Evolutionary conservation across 148 eudicot genomes (phyloP), one percentile per base, ranked within the genome.

Genomic region (Chenopodium berlandieri): DNA sequence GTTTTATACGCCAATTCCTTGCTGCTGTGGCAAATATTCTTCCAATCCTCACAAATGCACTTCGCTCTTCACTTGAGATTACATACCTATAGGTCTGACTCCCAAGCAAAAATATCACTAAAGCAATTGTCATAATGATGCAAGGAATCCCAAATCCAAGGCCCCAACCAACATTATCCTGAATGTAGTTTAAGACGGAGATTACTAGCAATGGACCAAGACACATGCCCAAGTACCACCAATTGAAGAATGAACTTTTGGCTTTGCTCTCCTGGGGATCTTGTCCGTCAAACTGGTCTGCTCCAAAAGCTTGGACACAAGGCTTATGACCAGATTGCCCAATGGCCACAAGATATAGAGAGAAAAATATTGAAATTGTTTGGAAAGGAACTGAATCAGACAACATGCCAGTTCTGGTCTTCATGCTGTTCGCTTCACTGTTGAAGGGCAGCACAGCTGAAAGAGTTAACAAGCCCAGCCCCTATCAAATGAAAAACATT

Each of bases 101-200:
- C 60, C 99, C 99, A 85, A 89, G 80, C 82, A 92, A 83, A 82
- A 91, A 95, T 23, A 92, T 37, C 40, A 86, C 60, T 2, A 95
- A 78, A 3, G 95, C 90, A 77, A 91, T 7, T 27, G 80, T 82
- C 97, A 94, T 91, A 75, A 85, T 73, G 69, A 91, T 79, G 85
- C 93, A 87, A 0, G 99, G 99, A 65, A 95, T 92, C 78, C 99
- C 99, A 88, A 95, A 95, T 64, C 97, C 97, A 74, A 95, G 89
- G 83, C 76, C 91, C 97, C 97, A 95, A 50, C 88, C 89, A 77
- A 95, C 80, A 78, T 94, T 92, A 69, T 94, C 98, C 74, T 94
- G 92, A 75, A 94, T 83, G 85, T 94, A 92, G 76, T 71, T 91
- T 81, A 93, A 71, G 68, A 88, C 23, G 31, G 88, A 62, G 32